phyloP scores from a whole-genome alignment of 139 green algal species.

The Chlamydomonas incerta region DNA sequence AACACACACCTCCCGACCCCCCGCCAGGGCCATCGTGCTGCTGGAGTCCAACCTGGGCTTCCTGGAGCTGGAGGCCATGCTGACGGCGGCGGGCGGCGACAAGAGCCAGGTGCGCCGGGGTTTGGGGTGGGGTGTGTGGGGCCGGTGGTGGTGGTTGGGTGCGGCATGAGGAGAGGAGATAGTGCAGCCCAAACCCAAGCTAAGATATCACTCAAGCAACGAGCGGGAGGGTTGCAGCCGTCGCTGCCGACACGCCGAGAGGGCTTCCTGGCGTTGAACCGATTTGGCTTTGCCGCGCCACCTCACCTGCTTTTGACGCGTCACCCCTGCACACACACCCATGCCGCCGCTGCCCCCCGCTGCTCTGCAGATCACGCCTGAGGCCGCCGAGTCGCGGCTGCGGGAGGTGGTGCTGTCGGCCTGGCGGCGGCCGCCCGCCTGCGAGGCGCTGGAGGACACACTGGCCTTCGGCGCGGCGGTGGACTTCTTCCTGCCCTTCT shows the following conservation, averaged over 20 bases:
- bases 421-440: conserved; percentile 2
- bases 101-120: conserved; percentile 52
- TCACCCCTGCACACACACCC: background rate
- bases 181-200: no score
- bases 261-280: no score
- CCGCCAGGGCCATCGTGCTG: conserved; percentile 85
- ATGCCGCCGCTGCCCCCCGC: background rate
- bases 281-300: no score
- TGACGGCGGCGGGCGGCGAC: conserved; percentile 53
- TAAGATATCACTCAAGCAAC: no score
- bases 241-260: no score
- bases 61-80: conserved; percentile 76
- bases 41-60: conserved; percentile 93
- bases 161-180: background rate
- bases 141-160: background rate
- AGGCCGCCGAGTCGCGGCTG: conserved; percentile 30
- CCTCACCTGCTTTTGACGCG: background rate
- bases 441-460: conserved; percentile 24
- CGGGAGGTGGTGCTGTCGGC: conserved; percentile 7
- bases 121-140: background rate
- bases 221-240: no score
- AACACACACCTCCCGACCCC: no score
- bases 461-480: conserved; percentile 19
- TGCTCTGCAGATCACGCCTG: conserved; percentile 19
- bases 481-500: conserved; percentile 41